phyloP scores from a whole-genome alignment of 116 monocot genomes.

The Phalaenopsis hybrid region DNA sequence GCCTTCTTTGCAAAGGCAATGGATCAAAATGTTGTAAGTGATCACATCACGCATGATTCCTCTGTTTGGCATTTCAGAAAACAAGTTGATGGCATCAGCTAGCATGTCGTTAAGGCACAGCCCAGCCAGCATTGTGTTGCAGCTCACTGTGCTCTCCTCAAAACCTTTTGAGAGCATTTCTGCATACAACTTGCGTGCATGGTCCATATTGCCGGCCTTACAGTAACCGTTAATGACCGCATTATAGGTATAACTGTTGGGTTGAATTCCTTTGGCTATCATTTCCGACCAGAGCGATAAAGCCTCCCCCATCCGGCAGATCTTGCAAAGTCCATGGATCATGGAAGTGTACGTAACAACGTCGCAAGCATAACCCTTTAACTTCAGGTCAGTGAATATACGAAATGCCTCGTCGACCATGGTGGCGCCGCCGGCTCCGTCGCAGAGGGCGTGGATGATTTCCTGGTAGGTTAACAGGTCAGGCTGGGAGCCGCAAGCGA shows the following conservation, averaged over 20 bases:
- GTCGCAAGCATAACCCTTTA: slow-evolving; percentile 38
- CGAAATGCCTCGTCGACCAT: slow-evolving; percentile 35
- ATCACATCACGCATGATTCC: slow-evolving; percentile 37
- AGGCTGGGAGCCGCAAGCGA: slow-evolving; percentile 35
- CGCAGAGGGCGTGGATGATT: slow-evolving; percentile 44
- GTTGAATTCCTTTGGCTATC: slow-evolving; percentile 27
- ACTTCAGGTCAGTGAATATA: slow-evolving; percentile 42
- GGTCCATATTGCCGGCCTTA: slow-evolving; percentile 33
- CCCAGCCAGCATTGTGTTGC: slow-evolving; percentile 55
- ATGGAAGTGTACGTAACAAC: slow-evolving; percentile 38
- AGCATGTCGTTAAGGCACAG: slow-evolving; percentile 37
- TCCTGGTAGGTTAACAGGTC: slow-evolving; percentile 46
- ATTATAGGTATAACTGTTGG: slow-evolving; percentile 42
- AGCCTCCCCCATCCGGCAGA: slow-evolving; percentile 36
- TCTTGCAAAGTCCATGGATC: slow-evolving; percentile 57
- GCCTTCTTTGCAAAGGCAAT: slow-evolving; percentile 48
- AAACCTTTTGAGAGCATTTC: slow-evolving; percentile 45
- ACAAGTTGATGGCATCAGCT: slow-evolving; percentile 33
- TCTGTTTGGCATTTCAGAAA: slow-evolving; percentile 34
- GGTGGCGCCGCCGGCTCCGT: not conserved
- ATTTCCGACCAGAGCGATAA: slow-evolving; percentile 45
- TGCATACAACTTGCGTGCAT: slow-evolving; percentile 34
- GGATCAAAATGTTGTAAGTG: slow-evolving; percentile 65
- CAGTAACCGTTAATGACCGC: slow-evolving; percentile 38
- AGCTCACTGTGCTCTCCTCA: slow-evolving; percentile 36